A percentile compares a stretch with the other conserved stretches of the same genome.
phyloP scores from a whole-genome alignment of 352 stramenopile species.

The Pythium vanterpoolii region DNA sequence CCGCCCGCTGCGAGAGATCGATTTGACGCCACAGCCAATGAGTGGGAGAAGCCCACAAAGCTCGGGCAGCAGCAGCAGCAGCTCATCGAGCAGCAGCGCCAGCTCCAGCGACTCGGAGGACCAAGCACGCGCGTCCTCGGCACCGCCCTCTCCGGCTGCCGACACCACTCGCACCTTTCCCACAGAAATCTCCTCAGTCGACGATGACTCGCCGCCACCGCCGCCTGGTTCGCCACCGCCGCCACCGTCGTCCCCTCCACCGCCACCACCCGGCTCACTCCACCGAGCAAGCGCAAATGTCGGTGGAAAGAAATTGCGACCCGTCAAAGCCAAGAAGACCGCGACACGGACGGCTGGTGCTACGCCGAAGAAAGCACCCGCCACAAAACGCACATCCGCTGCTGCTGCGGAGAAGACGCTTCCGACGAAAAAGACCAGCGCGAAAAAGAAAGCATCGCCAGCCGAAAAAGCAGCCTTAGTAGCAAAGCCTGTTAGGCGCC shows the following conservation, averaged over 20 bases:
- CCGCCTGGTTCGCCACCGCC: slow-evolving; percentile 32
- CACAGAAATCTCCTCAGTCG: too few relatives aligned
- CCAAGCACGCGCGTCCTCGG: slow-evolving; percentile 13
- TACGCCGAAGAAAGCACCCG: slow-evolving; percentile 2
- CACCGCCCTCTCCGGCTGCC: slow-evolving; percentile 14
- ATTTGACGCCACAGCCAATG: neutral
- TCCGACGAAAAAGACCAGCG: neutral
- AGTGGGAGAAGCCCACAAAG: neutral
- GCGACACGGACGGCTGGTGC: neutral
- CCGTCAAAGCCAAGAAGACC: slow-evolving; percentile 20
- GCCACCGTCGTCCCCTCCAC: slow-evolving; percentile 25
- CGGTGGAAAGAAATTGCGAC: slow-evolving; percentile 25
- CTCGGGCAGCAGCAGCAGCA: slow-evolving; percentile 27
- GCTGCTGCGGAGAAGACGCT: neutral
- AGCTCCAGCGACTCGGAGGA: slow-evolving; percentile 45
- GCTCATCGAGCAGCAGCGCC: slow-evolving; percentile 34
- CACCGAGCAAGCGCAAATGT: neutral
- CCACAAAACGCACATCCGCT: neutral
- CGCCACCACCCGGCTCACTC: slow-evolving; percentile 14
- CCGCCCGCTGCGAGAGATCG: too few relatives aligned
- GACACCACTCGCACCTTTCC: too few relatives aligned
- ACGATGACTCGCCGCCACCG: slow-evolving; percentile 23
- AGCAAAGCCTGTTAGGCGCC: slow-evolving; percentile 7
- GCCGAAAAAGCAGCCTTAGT: neutral
- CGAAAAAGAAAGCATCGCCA: slow-evolving; percentile 9